Percentiles rank a stretch among this genome's conserved stretches.
Evolutionary conservation across 257 asterid species (phyloP).

Genomic region (Solanum medicagineum): DNA sequence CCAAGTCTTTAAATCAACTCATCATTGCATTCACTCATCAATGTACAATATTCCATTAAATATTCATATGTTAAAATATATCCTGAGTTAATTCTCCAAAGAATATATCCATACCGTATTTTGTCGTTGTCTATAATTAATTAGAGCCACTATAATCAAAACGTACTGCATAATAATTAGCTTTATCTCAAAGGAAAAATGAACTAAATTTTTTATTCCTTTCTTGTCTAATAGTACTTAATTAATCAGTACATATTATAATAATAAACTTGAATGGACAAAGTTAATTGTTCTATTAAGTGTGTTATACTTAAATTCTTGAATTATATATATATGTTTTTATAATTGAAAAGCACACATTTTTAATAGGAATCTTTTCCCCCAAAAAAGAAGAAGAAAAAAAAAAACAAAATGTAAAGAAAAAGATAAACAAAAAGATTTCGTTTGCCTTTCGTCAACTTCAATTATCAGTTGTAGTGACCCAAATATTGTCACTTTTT

Average conservation of each 20-base stretch:
- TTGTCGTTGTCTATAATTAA: no score
- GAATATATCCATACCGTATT: no score
- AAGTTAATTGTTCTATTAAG: background rate
- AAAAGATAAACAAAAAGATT: background rate
- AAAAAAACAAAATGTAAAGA: background rate
- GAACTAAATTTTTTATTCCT: no score
- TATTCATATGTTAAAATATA: no score
- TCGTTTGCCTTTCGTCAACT: slow-evolving; percentile 16
- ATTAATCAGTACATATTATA: background rate
- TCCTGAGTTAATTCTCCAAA: no score
- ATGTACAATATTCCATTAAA: no score
- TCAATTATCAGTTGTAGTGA: slow-evolving; percentile 22
- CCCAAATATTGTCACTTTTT: background rate
- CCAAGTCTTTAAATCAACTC: no score
- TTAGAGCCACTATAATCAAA: no score
- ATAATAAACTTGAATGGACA: background rate
- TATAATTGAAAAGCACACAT: background rate
- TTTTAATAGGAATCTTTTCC: background rate
- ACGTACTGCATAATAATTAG: no score
- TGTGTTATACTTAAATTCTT: background rate
- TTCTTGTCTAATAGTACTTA: background rate
- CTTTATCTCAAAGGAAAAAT: no score
- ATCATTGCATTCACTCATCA: no score
- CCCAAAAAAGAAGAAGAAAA: no score
- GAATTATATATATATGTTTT: background rate